phyloP scores from a whole-genome alignment of 192 early-diverging fungal species.

The Entomortierella parvispora region DNA sequence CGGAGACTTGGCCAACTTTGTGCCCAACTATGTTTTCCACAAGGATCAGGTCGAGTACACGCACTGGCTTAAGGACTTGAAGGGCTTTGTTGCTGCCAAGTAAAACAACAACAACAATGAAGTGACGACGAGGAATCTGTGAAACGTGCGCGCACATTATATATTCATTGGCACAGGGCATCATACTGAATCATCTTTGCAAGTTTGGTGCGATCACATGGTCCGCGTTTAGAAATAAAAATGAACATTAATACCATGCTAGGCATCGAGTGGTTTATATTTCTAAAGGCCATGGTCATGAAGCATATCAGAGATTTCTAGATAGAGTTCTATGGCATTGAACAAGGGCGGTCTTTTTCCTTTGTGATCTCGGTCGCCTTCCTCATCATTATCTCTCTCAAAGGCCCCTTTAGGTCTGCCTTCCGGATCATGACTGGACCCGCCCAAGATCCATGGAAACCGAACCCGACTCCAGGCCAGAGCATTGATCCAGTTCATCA shows the following conservation, averaged over 20 bases:
- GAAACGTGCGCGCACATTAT: neutral
- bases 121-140: neutral
- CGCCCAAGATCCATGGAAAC: conserved; percentile 49
- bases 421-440: conserved; percentile 45
- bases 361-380: neutral
- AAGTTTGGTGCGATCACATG: too few relatives aligned
- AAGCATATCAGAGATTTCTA: conserved; percentile 49
- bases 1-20: conserved; percentile 82
- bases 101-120: conserved; percentile 29
- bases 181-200: too few relatives aligned
- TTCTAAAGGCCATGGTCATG: conserved; percentile 22
- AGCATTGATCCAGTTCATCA: conserved; percentile 52
- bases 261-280: too few relatives aligned
- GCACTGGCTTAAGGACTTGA: conserved; percentile 85
- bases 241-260: too few relatives aligned
- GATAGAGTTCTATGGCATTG: conserved; percentile 50
- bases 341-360: conserved; percentile 30
- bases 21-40: conserved; percentile 89
- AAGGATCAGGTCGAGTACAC: conserved; percentile 97
- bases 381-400: conserved; percentile 27
- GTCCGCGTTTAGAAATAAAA: too few relatives aligned
- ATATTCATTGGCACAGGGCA: too few relatives aligned
- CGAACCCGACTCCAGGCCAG: conserved; percentile 42
- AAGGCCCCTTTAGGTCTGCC: conserved; percentile 35
- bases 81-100: conserved; percentile 76